Percentiles rank a stretch among this genome's conserved stretches.
Conservation (phyloP, 1,284 basidiomycete genomes). For the Rhodotorula sp. region DNA sequence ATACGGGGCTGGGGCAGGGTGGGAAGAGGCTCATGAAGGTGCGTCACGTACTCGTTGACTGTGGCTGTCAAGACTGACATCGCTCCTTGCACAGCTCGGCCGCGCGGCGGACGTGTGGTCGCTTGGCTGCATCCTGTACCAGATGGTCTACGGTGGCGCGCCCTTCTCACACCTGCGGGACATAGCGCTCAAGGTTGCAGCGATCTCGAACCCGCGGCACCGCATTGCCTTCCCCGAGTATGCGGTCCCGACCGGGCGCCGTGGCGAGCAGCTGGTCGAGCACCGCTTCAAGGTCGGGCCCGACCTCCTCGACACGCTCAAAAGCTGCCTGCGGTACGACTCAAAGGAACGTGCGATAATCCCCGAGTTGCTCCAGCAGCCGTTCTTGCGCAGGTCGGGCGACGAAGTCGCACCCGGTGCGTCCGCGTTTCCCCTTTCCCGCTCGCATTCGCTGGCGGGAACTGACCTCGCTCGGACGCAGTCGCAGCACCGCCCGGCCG, state of each 20-base stretch:
- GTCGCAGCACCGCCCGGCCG: neutral
- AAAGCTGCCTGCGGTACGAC: slow-evolving; percentile 69
- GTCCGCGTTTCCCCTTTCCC: neutral
- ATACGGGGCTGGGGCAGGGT: slow-evolving; percentile 42
- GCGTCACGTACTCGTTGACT: neutral
- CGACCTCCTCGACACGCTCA: slow-evolving; percentile 72
- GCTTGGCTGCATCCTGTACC: slow-evolving; percentile 91
- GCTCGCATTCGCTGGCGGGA: too few relatives aligned
- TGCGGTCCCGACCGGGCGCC: slow-evolving; percentile 60
- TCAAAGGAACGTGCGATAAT: slow-evolving; percentile 80
- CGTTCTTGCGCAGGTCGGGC: slow-evolving; percentile 34
- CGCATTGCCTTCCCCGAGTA: slow-evolving; percentile 74
- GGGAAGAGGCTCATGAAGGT: slow-evolving; percentile 47
- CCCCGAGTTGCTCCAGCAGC: slow-evolving; percentile 58
- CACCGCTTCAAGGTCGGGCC: slow-evolving; percentile 65
- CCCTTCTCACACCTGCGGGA: slow-evolving; percentile 86
- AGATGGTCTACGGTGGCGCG: slow-evolving; percentile 90
- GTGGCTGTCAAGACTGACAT: fast-evolving
- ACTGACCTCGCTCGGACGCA: neutral
- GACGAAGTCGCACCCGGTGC: slow-evolving; percentile 11
- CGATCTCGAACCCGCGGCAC: slow-evolving; percentile 73
- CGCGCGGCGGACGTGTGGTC: slow-evolving; percentile 94
- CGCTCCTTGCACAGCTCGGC: slow-evolving; percentile 41
- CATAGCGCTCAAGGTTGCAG: slow-evolving; percentile 82
- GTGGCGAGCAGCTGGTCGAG: slow-evolving; percentile 64